Conservation (phyloP, 1,284 basidiomycete species). For the Schizophyllum commune region DNA sequence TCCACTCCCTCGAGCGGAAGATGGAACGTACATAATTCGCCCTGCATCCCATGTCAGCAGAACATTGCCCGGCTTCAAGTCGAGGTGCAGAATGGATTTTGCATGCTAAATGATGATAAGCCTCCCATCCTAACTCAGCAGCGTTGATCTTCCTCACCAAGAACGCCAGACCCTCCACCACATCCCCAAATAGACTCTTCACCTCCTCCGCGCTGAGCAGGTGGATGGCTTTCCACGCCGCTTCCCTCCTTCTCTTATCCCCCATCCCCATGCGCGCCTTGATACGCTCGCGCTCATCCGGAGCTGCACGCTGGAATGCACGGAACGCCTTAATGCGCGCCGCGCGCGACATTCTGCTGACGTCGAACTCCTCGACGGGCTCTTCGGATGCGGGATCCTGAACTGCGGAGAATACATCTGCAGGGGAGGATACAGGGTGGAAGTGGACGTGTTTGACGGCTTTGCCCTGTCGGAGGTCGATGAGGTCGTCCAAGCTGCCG, state of each 20-base stretch:
- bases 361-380: slow-evolving; percentile 10
- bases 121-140: background rate
- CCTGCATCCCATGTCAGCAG: slow-evolving; percentile 89
- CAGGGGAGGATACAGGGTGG: slow-evolving; percentile 29
- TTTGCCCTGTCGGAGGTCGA: slow-evolving; percentile 65
- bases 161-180: slow-evolving; percentile 74
- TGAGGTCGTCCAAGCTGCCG: slow-evolving; percentile 80
- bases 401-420: slow-evolving; percentile 17
- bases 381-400: slow-evolving; percentile 6
- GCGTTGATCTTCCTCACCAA: slow-evolving; percentile 47
- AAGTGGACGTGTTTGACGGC: slow-evolving; percentile 39
- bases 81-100: slow-evolving; percentile 78
- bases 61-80: slow-evolving; percentile 86
- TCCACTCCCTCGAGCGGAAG: background rate
- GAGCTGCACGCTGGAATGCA: slow-evolving; percentile 53
- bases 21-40: slow-evolving; percentile 55
- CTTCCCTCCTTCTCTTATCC: slow-evolving; percentile 15
- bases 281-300: slow-evolving; percentile 57
- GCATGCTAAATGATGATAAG: slow-evolving; percentile 53
- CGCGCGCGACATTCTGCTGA: slow-evolving; percentile 46
- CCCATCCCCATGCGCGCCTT: slow-evolving; percentile 33
- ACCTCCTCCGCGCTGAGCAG: slow-evolving; percentile 78
- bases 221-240: slow-evolving; percentile 64
- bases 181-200: slow-evolving; percentile 66
- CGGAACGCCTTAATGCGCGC: slow-evolving; percentile 72